Evolutionary conservation across 1,284 basidiomycete species (phyloP), one percentile per base, ranked within the genome.

Genomic region (Ceratobasidium sp.): DNA sequence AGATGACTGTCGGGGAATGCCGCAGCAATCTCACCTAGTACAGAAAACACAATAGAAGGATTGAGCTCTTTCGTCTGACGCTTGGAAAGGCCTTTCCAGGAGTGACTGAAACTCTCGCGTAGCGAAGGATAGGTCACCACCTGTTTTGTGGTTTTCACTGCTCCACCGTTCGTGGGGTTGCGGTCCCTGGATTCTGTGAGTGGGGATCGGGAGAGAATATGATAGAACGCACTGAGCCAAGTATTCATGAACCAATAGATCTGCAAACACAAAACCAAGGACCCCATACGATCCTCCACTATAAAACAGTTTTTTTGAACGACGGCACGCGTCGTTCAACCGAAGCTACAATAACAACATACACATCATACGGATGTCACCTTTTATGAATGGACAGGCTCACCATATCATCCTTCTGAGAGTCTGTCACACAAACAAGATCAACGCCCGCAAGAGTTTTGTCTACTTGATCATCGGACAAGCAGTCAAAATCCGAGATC

Each of bases 211-310:
- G 14, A 41, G 21, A 9, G 6, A 26, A 55, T 41, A 55, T 26
- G 49, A 55, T 28, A 41, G 70, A 67, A 82, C 90, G 84, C 83
- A 95, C 95, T 89, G 88, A 73, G 89, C 84, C 75, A 98, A 88
- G 80, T 92, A 96, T 76, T 94, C 89, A 79, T 97, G 95, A 52
- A 87, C 84, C 72, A 96, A 85, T 58, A 99, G 86, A 80, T 99
- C 96, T 74, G 94, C 93, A 80, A 98, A 98, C 77, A 97, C 93
- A 82, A 93, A 99, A 6, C 97, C 98, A 59, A 91, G 85, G 74
- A 97, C 85, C n/a, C 97, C 97, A 80, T 94, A 96, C 13, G 92
- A 91, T 9, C 92, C 92, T 0, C 95, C 93, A 21, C 91, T 89
- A 79, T 98, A 98, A 81, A 98, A 93, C 16, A 92, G 90, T 75